phyloP scores from a whole-genome alignment of 2,329 filamentous ascomycete genomes.

The Clonostachys rhizophaga region DNA sequence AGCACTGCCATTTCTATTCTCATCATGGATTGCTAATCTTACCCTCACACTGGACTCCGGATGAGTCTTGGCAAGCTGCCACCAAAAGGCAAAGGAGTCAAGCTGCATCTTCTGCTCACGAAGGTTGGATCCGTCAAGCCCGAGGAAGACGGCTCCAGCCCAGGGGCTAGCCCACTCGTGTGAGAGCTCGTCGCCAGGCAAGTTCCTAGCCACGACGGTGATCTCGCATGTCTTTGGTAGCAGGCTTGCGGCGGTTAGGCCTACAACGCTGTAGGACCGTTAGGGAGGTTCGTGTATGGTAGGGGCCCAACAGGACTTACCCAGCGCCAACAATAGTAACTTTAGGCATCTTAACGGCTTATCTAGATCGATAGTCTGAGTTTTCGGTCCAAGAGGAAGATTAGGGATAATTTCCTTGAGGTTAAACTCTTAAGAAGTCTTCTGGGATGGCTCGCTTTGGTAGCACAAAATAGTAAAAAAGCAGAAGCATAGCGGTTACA shows the following conservation, averaged over 20 bases:
- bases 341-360: neutral
- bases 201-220: conserved; percentile 22
- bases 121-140: conserved; percentile 5
- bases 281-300: neutral
- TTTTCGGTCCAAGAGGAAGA: neutral
- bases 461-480: no score
- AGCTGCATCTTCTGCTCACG: conserved; percentile 16
- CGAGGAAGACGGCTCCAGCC: conserved; percentile 21
- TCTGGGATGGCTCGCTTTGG: no score
- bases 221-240: conserved; percentile 16
- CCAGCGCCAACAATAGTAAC: conserved; percentile 2
- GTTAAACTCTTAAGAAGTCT: no score
- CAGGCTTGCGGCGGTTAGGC: conserved; percentile 17
- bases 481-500: no score
- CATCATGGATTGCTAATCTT: no score
- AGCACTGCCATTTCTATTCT: no score
- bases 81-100: conserved; percentile 6
- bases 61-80: conserved; percentile 2
- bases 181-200: conserved; percentile 16
- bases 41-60: conserved; percentile 2
- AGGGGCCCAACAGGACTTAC: neutral
- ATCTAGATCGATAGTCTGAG: neutral
- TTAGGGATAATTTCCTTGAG: no score
- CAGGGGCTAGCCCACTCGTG: conserved; percentile 21
- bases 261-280: conserved; percentile 15